Evolutionary conservation across 768 basidiomycete species (phyloP).

Genomic region (Boletus coccyginus): DNA sequence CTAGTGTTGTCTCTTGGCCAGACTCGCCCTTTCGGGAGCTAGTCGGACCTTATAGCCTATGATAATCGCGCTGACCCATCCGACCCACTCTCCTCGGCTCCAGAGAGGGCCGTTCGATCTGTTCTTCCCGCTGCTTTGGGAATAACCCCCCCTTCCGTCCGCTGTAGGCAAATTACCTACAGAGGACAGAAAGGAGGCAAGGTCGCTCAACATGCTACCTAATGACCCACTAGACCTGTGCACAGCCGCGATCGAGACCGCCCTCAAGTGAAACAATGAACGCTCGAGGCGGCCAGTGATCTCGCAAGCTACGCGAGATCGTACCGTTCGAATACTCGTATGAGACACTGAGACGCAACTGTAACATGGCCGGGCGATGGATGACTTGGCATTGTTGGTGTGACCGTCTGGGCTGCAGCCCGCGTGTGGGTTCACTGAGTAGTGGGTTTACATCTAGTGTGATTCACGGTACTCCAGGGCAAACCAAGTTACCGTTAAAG

Average conservation of each 20-base stretch:
- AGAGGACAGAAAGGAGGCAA: conserved; percentile 21
- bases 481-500: too few relatives aligned
- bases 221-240: not conserved
- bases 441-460: not conserved
- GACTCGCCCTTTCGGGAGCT: not conserved
- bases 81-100: not conserved
- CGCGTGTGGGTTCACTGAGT: not conserved
- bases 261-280: not conserved
- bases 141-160: conserved; percentile 19
- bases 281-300: not conserved
- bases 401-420: too few relatives aligned
- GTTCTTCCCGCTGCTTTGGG: not conserved
- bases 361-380: not conserved
- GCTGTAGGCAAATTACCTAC: conserved; percentile 22
- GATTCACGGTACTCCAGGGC: too few relatives aligned
- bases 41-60: not conserved
- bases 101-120: not conserved
- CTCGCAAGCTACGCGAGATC: not conserved
- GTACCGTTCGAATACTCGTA: not conserved
- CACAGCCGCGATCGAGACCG: not conserved
- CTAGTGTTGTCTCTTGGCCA: not conserved
- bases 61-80: not conserved
- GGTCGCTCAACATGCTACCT: not conserved
- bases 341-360: not conserved
- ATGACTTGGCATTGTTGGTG: not conserved